phyloP scores from a whole-genome alignment of 106 monocot genomes.

The Iris macrosiphon region DNA sequence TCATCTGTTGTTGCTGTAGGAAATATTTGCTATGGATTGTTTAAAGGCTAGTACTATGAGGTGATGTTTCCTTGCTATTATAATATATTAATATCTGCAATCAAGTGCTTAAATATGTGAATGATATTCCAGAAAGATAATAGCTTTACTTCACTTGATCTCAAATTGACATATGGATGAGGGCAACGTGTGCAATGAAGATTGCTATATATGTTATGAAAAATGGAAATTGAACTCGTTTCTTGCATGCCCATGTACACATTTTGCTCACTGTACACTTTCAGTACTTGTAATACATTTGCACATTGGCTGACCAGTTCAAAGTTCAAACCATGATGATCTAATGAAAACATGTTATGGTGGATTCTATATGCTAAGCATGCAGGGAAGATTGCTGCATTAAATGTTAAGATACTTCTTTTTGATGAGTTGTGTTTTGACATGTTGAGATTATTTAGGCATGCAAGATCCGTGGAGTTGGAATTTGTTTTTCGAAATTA shows the following conservation, averaged over 20 bases:
- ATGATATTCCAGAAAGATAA: background rate
- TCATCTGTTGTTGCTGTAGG: background rate
- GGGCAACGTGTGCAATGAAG: no score
- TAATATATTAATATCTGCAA: background rate
- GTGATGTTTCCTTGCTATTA: background rate
- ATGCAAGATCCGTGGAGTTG: slow-evolving; percentile 12
- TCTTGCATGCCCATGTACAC: no score
- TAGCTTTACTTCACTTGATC: background rate
- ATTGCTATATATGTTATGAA: background rate
- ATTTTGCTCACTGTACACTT: background rate
- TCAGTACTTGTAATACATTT: no score
- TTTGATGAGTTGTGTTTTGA: background rate
- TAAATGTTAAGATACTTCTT: background rate
- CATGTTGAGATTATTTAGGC: slow-evolving; percentile 5
- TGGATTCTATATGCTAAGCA: background rate
- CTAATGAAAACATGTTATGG: background rate
- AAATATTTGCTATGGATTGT: background rate
- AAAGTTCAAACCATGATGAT: background rate
- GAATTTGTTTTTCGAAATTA: slow-evolving; percentile 1
- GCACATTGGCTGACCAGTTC: background rate
- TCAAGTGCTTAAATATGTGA: background rate
- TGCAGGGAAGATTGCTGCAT: background rate
- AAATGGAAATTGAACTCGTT: no score
- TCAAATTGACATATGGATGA: background rate
- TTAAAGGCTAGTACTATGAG: background rate